Conservation (phyloP, 805 yeast genomes). For the Candida andamanensis region DNA sequence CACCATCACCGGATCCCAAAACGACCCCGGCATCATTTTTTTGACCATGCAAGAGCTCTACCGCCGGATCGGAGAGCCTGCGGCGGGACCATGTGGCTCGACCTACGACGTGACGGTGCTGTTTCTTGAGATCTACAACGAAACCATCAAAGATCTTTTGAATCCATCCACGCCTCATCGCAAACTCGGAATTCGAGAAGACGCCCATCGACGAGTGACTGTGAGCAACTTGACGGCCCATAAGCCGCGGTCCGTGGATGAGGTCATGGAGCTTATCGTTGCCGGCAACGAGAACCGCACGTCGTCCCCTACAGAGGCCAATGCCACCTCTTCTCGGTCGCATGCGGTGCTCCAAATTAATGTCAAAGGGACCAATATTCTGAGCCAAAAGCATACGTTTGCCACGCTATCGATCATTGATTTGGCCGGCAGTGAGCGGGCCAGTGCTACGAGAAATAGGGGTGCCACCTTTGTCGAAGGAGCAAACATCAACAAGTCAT, state of each 20-base stretch:
- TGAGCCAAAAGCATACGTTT: slow-evolving; percentile 62
- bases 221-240: slow-evolving; percentile 70
- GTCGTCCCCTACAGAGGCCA: slow-evolving; percentile 85
- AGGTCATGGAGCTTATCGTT: slow-evolving; percentile 73
- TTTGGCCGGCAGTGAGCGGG: slow-evolving; percentile 93
- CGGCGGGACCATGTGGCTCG: slow-evolving; percentile 54
- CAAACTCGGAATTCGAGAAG: slow-evolving; percentile 64
- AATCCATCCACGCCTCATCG: slow-evolving; percentile 47
- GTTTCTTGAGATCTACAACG: slow-evolving; percentile 88
- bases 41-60: slow-evolving; percentile 75
- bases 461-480: slow-evolving; percentile 85
- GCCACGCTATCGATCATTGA: slow-evolving; percentile 87
- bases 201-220: slow-evolving; percentile 54
- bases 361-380: slow-evolving; percentile 53
- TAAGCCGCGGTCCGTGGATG: slow-evolving; percentile 56
- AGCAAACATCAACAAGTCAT: slow-evolving; percentile 85
- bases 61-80: slow-evolving; percentile 48
- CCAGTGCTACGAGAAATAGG: slow-evolving; percentile 79
- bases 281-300: slow-evolving; percentile 74
- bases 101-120: slow-evolving; percentile 59
- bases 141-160: slow-evolving; percentile 75
- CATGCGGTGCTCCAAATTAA: slow-evolving; percentile 89
- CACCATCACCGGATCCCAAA: slow-evolving; percentile 74
- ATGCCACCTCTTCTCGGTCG: slow-evolving; percentile 84
- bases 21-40: slow-evolving; percentile 74